These are phyloP conservation scores for Penicillium sp. DNA, from an alignment of 2,329 filamentous ascomycete genomes.

Conservation along the genomic window DNA sequence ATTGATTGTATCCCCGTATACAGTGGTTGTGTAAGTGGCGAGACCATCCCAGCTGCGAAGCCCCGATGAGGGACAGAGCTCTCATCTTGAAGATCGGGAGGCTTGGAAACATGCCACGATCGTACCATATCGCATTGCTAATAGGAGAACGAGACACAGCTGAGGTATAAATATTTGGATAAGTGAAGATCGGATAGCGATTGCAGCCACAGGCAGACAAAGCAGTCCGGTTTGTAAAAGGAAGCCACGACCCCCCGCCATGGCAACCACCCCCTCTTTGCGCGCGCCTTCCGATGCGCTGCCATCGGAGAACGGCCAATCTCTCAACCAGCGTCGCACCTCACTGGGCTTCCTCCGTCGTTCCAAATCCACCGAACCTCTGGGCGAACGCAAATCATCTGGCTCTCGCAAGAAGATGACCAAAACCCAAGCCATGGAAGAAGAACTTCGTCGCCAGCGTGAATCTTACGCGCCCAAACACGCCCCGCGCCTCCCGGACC, in stretches of 20 bases:
- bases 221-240: conserved; percentile 1
- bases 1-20: no score
- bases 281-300: conserved; percentile 32
- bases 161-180: no score
- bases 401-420: conserved; percentile 39
- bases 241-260: conserved; percentile 18
- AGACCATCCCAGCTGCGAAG: no score
- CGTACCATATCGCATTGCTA: no score
- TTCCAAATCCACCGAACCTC: conserved; percentile 62
- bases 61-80: no score
- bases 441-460: conserved; percentile 55
- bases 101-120: no score
- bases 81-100: no score
- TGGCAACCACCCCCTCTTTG: conserved; percentile 36
- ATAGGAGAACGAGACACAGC: no score
- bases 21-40: no score
- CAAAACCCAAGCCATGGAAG: conserved; percentile 44
- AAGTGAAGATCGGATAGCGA: neutral
- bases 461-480: conserved; percentile 56
- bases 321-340: conserved; percentile 41
- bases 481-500: conserved; percentile 55
- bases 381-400: conserved; percentile 53
- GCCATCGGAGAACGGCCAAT: conserved; percentile 36
- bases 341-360: conserved; percentile 62
- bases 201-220: neutral